Evolutionary conservation across 2,329 filamentous ascomycete genomes (phyloP).

Genomic region (Zymoseptoria ardabiliae): DNA sequence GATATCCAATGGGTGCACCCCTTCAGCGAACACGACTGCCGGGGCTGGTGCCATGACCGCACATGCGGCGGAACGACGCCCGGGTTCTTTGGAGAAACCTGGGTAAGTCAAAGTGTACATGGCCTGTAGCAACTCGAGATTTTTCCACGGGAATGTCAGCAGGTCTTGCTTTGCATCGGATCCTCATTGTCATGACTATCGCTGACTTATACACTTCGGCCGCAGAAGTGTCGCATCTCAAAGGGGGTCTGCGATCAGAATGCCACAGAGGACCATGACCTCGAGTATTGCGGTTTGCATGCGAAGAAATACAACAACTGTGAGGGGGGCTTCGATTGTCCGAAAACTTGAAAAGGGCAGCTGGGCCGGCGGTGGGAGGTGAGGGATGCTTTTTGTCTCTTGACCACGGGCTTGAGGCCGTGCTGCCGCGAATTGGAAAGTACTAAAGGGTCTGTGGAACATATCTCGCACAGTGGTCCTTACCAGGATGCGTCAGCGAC

Average conservation of each 20-base stretch:
- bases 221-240: not conserved
- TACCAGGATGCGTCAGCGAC: no score
- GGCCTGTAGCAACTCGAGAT: no score
- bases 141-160: no score
- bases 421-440: no score
- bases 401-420: no score
- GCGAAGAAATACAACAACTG: not conserved
- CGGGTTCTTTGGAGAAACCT: not conserved
- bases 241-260: not conserved
- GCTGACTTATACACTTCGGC: no score
- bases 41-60: not conserved
- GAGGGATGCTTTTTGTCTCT: no score
- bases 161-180: no score
- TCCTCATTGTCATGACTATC: no score
- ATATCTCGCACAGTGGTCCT: no score
- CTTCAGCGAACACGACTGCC: not conserved
- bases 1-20: not conserved
- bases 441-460: no score
- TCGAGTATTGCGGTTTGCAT: not conserved
- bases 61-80: not conserved
- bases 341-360: not conserved
- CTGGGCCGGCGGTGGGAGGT: not conserved
- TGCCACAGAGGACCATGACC: not conserved
- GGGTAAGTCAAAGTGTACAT: no score
- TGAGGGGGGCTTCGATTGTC: not conserved